Base-by-base conservation (phyloP, 768 basidiomycete species). In the Calocera cornea region DNA sequence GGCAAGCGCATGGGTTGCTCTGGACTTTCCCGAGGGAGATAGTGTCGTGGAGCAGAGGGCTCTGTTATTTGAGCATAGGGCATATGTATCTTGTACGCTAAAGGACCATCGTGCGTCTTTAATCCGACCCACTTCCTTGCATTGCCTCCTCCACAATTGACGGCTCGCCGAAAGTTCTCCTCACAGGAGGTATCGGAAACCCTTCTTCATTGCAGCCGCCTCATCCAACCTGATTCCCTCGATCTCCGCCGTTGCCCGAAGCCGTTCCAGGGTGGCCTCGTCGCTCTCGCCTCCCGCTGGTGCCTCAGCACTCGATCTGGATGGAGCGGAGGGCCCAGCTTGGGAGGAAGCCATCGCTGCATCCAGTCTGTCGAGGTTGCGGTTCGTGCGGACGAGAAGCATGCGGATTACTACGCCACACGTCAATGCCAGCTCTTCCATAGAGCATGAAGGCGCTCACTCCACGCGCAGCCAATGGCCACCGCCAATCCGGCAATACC, bases 211-310 rank as follows among this genome's bases (percentile, higher is more conserved):
- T 69, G 80, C 80, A 72, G 86, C 75, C 2, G 85, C 86, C 70
- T 86, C 82, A 33, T 85, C 83, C 68, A 85, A 80, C 1, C 81
- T 81, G 29, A 87, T 79, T 1, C 84, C 84, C 71, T 86, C 85
- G 63, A 86, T 72, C 69, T 77, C 77, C 1, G 85, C 86, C 1
- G 84, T 85, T 65, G 84, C 83, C 69, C 82, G 81, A 50, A 86
- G 80, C 60, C 85, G 80, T 29, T 78, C 74, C 36, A 80, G 76
- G 68, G 81, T 17, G 8, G 19, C 44, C 19, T 17, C 44, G 44
- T 8, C 19, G 7, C 8, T 19, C 44, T 19, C 19, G 7, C 7
- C 44, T 19, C 3, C 19, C 3, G 24, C 44, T 47, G 16, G 5
- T 5, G 19, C 24, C 54, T 60, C 54, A 11, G 44, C 44, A 17